These are phyloP conservation scores for Candida oleophila DNA, from an alignment of 805 yeast species.

Conservation along the genomic window DNA sequence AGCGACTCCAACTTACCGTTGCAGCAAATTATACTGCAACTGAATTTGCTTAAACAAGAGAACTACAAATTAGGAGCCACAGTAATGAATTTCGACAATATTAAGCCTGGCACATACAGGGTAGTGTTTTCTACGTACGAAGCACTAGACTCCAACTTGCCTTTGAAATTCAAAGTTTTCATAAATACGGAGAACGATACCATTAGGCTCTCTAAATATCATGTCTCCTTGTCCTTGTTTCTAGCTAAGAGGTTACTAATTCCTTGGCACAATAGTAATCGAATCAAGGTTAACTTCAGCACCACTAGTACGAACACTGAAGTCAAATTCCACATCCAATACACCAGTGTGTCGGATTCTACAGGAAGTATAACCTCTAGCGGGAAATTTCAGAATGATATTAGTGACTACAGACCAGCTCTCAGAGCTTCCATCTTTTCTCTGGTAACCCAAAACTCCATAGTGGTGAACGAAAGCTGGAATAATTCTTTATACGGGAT, in stretches of 20 bases:
- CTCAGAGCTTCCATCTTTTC: constrained; percentile 46
- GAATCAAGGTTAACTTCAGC: constrained; percentile 33
- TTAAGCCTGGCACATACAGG: constrained; percentile 41
- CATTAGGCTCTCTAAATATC: constrained; percentile 13
- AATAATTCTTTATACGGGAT: constrained; percentile 44
- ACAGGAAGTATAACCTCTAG: constrained; percentile 3
- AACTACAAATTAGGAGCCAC: constrained; percentile 27
- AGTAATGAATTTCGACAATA: constrained; percentile 14
- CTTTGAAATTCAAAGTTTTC: constrained; percentile 29
- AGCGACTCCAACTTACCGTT: constrained; percentile 20
- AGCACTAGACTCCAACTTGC: constrained; percentile 13
- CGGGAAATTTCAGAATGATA: constrained; percentile 9
- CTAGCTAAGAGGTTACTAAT: constrained; percentile 16
- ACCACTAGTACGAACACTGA: constrained; percentile 18
- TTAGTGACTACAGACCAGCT: constrained; percentile 42
- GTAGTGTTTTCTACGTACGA: constrained; percentile 48
- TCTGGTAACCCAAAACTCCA: constrained; percentile 22
- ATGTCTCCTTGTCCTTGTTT: constrained; percentile 37
- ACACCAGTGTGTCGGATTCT: constrained; percentile 12
- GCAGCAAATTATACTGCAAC: constrained; percentile 17
- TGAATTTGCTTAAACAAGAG: constrained; percentile 31
- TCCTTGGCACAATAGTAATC: constrained; percentile 40
- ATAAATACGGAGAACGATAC: constrained; percentile 16
- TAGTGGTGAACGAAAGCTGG: constrained; percentile 38
- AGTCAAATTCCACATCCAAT: constrained; percentile 25